A percentile compares a stretch with the other conserved stretches of the same genome.
Conservation (phyloP, 257 asterid species). For the Coffea canephora region DNA sequence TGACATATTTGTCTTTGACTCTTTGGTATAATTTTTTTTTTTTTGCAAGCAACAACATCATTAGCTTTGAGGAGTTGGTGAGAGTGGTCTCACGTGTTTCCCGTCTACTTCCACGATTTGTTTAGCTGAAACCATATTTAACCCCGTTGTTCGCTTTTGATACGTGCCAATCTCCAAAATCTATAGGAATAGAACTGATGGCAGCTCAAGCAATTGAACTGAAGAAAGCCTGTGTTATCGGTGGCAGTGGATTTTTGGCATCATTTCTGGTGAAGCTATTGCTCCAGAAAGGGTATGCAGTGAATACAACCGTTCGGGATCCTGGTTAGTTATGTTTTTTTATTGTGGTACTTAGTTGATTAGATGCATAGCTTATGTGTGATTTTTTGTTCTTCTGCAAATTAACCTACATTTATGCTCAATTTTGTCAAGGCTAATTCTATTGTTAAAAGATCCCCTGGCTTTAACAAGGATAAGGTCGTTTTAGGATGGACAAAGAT, state of each 20-base stretch:
- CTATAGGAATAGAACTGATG: neutral
- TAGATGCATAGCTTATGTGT: no score
- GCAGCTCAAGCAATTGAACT: slow-evolving; percentile 9
- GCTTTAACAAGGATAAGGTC: no score
- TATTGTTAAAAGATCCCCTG: no score
- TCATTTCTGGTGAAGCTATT: slow-evolving; percentile 23
- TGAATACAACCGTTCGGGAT: slow-evolving; percentile 24
- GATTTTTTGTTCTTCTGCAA: neutral
- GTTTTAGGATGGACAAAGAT: neutral
- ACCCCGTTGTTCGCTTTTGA: neutral
- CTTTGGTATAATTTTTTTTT: no score
- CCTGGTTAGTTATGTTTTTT: slow-evolving; percentile 11
- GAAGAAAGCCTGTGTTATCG: slow-evolving; percentile 25
- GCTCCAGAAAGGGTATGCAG: slow-evolving; percentile 30
- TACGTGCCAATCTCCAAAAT: neutral
- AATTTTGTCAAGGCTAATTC: neutral
- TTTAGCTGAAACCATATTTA: neutral
- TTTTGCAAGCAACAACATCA: no score
- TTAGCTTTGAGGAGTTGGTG: neutral
- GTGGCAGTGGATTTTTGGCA: slow-evolving; percentile 32
- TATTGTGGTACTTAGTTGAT: no score
- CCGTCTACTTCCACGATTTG: neutral
- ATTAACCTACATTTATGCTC: neutral
- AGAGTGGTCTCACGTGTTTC: neutral
- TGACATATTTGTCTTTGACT: neutral